Evolutionary conservation across 352 stramenopile species (phyloP).

Genomic region (Pythium aphanidermatum): DNA sequence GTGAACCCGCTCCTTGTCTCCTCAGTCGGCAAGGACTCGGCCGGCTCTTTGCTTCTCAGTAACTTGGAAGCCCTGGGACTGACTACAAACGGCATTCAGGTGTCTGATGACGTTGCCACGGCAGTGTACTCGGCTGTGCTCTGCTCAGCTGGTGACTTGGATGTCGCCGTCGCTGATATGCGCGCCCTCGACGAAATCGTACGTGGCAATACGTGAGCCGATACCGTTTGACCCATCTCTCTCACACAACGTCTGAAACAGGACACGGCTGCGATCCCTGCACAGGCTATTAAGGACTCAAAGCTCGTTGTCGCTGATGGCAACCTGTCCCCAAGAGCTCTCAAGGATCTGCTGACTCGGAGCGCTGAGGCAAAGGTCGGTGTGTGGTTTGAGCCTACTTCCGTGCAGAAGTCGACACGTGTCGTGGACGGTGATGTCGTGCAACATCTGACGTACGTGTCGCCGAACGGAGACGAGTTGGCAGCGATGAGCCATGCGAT

Average conservation of each 20-base stretch:
- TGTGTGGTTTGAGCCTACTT: conserved; percentile 84
- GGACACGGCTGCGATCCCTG: conserved; percentile 36
- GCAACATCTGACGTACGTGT: conserved; percentile 56
- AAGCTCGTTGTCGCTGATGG: conserved; percentile 69
- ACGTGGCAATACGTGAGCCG: no score
- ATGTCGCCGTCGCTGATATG: conserved; percentile 86
- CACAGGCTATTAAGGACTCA: conserved; percentile 40
- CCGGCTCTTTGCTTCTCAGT: conserved; percentile 64
- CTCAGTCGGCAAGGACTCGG: conserved; percentile 67
- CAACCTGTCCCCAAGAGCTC: conserved; percentile 48
- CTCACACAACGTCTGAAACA: no score
- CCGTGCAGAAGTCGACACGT: conserved; percentile 71
- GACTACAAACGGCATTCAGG: conserved; percentile 46
- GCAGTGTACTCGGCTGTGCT: conserved; percentile 85
- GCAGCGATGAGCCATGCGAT: conserved; percentile 64
- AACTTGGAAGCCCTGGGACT: conserved; percentile 58
- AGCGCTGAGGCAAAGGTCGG: conserved; percentile 30
- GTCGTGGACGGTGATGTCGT: conserved; percentile 46
- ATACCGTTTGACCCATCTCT: no score
- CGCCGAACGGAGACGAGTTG: conserved; percentile 73
- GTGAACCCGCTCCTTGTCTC: conserved; percentile 72
- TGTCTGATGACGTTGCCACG: conserved; percentile 48
- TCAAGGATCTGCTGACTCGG: conserved; percentile 45
- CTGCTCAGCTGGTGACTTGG: conserved; percentile 67
- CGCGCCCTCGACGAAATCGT: conserved; percentile 71